Percentiles rank a stretch among this genome's conserved stretches.
These are phyloP conservation scores for Chimonanthus salicifolius DNA, from an alignment of 164 flowering plant genomes.

Conservation along the genomic window DNA sequence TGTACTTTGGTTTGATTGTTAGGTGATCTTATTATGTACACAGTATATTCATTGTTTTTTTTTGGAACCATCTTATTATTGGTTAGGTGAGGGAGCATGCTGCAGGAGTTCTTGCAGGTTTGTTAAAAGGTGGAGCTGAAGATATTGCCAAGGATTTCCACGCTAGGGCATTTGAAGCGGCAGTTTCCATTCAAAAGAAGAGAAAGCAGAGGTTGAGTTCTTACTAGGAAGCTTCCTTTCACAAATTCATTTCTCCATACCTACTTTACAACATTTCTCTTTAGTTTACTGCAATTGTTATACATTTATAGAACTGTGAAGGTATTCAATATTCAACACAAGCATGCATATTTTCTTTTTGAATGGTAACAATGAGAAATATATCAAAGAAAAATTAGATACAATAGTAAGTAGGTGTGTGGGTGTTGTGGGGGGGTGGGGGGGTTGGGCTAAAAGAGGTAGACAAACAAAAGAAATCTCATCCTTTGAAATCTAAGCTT, in stretches of 20 bases:
- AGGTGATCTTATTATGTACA: too few species aligned
- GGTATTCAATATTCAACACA: background rate
- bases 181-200: slow-evolving; percentile 40
- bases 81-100: slow-evolving; percentile 94
- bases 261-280: background rate
- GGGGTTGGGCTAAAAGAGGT: too few species aligned
- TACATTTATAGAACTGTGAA: too few species aligned
- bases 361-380: too few species aligned
- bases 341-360: background rate
- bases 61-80: background rate
- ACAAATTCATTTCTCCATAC: background rate
- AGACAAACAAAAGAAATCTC: too few species aligned
- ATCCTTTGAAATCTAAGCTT: too few species aligned
- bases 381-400: too few species aligned
- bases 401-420: too few species aligned
- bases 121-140: slow-evolving; percentile 87
- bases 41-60: background rate
- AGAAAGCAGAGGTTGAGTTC: slow-evolving; percentile 48
- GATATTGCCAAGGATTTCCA: slow-evolving; percentile 72
- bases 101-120: slow-evolving; percentile 90
- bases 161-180: slow-evolving; percentile 62
- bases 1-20: too few species aligned
- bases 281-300: background rate
- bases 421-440: too few species aligned
- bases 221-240: background rate